Conservation (phyloP, 2,329 filamentous ascomycete species). For the Beauveria pseudobassiana region DNA sequence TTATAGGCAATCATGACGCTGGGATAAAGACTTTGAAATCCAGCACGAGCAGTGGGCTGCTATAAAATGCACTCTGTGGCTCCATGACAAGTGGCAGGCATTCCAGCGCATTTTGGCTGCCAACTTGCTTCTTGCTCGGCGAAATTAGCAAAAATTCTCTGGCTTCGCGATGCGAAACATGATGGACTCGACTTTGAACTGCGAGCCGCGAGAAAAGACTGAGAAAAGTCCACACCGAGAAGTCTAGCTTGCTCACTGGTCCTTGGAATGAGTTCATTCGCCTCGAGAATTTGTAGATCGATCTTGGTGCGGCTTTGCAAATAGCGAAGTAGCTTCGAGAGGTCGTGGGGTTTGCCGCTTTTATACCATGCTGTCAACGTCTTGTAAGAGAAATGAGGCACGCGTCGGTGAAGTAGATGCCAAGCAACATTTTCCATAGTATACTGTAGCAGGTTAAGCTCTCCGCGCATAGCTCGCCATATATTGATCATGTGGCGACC, state of each 20-base stretch:
- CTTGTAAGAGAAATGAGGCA: slow-evolving; percentile 78
- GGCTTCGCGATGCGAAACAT: slow-evolving; percentile 99
- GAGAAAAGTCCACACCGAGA: slow-evolving; percentile 92
- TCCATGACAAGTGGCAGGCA: slow-evolving; percentile 97
- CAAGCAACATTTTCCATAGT: slow-evolving; percentile 95
- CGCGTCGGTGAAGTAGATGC: slow-evolving; percentile 76
- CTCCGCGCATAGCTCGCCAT: slow-evolving; percentile 92
- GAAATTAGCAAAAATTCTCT: slow-evolving; percentile 90
- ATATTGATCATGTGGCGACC: slow-evolving; percentile 95
- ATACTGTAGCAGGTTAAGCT: slow-evolving; percentile 86
- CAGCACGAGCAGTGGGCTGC: slow-evolving; percentile 77
- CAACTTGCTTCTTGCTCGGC: slow-evolving; percentile 85
- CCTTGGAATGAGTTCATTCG: slow-evolving; percentile 78
- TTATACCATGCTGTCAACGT: slow-evolving; percentile 78
- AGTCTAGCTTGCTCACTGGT: slow-evolving; percentile 93
- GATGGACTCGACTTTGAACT: slow-evolving; percentile 97
- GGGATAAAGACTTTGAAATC: slow-evolving; percentile 97
- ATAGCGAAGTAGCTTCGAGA: slow-evolving; percentile 70
- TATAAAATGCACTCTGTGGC: slow-evolving; percentile 90
- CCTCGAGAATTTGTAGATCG: slow-evolving; percentile 83
- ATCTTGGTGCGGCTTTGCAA: slow-evolving; percentile 69
- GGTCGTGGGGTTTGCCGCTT: slow-evolving; percentile 57
- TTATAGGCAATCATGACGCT: slow-evolving; percentile 99
- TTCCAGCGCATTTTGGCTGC: slow-evolving; percentile 87
- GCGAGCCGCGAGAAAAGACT: slow-evolving; percentile 87